Conservation (phyloP, 352 stramenopile species). For the Pythium phragmitis region DNA sequence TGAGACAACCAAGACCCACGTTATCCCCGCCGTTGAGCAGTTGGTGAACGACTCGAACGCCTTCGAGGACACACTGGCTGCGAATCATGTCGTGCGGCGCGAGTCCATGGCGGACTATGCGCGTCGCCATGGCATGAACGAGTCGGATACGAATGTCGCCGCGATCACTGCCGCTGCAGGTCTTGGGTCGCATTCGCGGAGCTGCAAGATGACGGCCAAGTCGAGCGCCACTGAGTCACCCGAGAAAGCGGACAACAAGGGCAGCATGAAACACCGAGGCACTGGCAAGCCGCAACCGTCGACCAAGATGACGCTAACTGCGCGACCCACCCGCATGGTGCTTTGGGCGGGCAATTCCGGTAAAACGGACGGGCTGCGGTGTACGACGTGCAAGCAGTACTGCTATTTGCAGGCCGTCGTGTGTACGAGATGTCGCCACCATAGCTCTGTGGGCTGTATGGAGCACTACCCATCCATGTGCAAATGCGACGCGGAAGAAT, state of each 20-base stretch:
- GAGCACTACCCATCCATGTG: conserved; percentile 81
- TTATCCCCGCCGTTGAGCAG: conserved; percentile 65
- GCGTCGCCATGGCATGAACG: conserved; percentile 35
- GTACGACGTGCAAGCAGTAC: conserved; percentile 78
- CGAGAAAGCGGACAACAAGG: conserved; percentile 9
- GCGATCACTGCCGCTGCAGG: not conserved
- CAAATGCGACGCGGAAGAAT: conserved; percentile 51
- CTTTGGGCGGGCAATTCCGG: conserved; percentile 79
- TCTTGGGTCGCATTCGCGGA: conserved; percentile 13
- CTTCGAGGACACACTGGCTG: conserved; percentile 46
- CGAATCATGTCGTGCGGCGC: conserved; percentile 34
- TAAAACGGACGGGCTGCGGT: conserved; percentile 74
- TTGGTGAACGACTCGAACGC: conserved; percentile 52
- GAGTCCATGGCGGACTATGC: conserved; percentile 50
- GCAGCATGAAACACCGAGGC: conserved; percentile 25
- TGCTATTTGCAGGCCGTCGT: conserved; percentile 84
- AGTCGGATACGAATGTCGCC: conserved; percentile 22
- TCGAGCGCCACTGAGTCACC: conserved; percentile 4
- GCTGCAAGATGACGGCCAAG: conserved; percentile 27
- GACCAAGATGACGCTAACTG: conserved; percentile 29
- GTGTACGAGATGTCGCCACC: conserved; percentile 66
- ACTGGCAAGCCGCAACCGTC: conserved; percentile 28
- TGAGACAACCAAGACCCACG: conserved; percentile 39
- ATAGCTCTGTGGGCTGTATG: conserved; percentile 61
- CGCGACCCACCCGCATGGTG: conserved; percentile 68